Percentiles rank a stretch among this genome's conserved stretches.
phyloP scores from a whole-genome alignment of 768 basidiomycete genomes.

The Macrolepiota fuliginosa region DNA sequence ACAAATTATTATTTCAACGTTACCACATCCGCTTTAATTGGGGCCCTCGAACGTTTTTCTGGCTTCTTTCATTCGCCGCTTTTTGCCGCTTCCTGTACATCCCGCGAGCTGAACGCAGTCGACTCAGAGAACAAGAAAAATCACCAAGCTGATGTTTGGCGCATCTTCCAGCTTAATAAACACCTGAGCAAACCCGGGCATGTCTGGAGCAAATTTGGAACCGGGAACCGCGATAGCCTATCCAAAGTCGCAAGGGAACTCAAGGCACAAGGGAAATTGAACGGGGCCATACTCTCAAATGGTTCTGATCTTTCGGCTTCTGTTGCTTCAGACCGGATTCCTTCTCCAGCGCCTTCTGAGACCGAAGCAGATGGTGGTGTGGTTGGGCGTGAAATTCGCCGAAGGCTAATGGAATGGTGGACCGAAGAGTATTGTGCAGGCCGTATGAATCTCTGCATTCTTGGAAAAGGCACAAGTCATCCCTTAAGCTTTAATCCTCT shows the following conservation, averaged over 20 bases:
- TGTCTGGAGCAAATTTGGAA: slow-evolving; percentile 90
- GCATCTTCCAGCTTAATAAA: slow-evolving; percentile 95
- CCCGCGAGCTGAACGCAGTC: slow-evolving; percentile 91
- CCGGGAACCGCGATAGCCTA: slow-evolving; percentile 76
- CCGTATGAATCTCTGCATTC: slow-evolving; percentile 75
- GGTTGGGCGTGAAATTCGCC: slow-evolving; percentile 76
- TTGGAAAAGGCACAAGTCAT: slow-evolving; percentile 64
- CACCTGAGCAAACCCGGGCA: slow-evolving; percentile 76
- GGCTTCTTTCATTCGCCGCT: slow-evolving; percentile 93
- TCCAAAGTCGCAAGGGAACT: slow-evolving; percentile 57
- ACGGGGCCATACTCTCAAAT: slow-evolving; percentile 42
- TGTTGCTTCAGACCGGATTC: slow-evolving; percentile 47
- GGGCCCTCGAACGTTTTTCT: slow-evolving; percentile 75
- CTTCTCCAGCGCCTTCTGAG: slow-evolving; percentile 34
- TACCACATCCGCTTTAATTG: slow-evolving; percentile 56
- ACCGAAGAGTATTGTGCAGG: slow-evolving; percentile 75
- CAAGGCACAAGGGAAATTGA: slow-evolving; percentile 47
- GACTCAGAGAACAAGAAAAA: slow-evolving; percentile 99
- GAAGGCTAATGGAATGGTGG: slow-evolving; percentile 87
- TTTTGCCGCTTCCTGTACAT: slow-evolving; percentile 81
- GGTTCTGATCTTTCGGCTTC: slow-evolving; percentile 36
- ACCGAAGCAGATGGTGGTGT: slow-evolving; percentile 71
- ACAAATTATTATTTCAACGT: slow-evolving; percentile 89
- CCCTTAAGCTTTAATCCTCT: neutral
- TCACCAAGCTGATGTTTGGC: slow-evolving; percentile 84